These are phyloP conservation scores for Ilex paraguariensis DNA, from an alignment of 305 asterid genomes.

Conservation along the genomic window DNA sequence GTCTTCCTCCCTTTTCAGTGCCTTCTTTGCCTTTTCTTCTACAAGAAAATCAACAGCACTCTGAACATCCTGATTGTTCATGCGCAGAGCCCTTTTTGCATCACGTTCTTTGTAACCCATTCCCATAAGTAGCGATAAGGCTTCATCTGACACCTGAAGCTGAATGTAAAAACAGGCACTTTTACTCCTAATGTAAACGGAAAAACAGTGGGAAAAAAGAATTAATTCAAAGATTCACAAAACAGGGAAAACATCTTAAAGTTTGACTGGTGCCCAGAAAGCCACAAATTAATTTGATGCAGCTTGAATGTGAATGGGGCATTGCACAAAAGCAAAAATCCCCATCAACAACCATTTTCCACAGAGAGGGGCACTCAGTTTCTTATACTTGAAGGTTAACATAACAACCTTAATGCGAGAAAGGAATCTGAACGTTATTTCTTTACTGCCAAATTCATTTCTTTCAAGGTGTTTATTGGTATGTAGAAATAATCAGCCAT, in stretches of 20 bases:
- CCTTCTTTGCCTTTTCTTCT: constrained; percentile 58
- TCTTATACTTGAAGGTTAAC: no score
- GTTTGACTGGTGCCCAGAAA: not conserved
- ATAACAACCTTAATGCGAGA: no score
- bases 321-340: no score
- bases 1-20: constrained; percentile 55
- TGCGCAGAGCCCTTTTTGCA: constrained; percentile 89
- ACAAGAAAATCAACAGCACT: constrained; percentile 80
- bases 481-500: no score
- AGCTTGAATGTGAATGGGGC: no score
- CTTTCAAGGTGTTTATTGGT: no score
- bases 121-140: constrained; percentile 59
- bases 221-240: not conserved
- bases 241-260: not conserved
- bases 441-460: no score
- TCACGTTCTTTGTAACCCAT: constrained; percentile 78
- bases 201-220: not conserved
- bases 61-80: constrained; percentile 73
- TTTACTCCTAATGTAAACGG: constrained; percentile 9
- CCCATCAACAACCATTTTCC: no score
- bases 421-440: no score
- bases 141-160: constrained; percentile 94
- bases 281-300: not conserved
- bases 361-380: no score
- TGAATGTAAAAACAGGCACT: constrained; percentile 21